phyloP scores from a whole-genome alignment of 2,329 filamentous ascomycete genomes.

The Dactylellina leptospora region DNA sequence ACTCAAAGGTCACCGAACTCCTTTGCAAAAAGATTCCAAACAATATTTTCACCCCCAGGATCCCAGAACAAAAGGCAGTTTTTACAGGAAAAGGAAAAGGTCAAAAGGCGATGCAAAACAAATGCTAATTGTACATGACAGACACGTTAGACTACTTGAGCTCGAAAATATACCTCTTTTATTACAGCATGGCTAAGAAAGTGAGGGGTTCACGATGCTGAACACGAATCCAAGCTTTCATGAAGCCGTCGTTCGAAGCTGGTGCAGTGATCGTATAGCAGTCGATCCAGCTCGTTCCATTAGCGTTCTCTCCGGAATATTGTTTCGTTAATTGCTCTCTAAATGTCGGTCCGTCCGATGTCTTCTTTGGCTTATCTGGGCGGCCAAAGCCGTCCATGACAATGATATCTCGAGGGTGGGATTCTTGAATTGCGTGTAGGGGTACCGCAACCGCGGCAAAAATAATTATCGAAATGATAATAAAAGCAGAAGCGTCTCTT shows the following conservation, averaged over 20 bases:
- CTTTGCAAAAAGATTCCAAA: too few relatives aligned
- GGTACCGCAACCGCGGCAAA: slow-evolving; percentile 36
- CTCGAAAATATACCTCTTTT: too few relatives aligned
- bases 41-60: too few relatives aligned
- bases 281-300: slow-evolving; percentile 37
- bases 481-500: slow-evolving; percentile 34
- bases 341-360: slow-evolving; percentile 22
- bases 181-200: slow-evolving; percentile 45
- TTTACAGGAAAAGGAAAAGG: too few relatives aligned
- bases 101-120: too few relatives aligned
- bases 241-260: slow-evolving; percentile 26
- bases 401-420: slow-evolving; percentile 7
- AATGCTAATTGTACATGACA: too few relatives aligned
- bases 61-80: too few relatives aligned
- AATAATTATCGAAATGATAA: slow-evolving; percentile 28
- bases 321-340: slow-evolving; percentile 29
- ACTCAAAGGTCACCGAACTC: too few relatives aligned
- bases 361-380: not conserved
- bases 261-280: slow-evolving; percentile 19
- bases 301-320: slow-evolving; percentile 24
- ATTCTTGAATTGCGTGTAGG: slow-evolving; percentile 27
- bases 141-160: too few relatives aligned
- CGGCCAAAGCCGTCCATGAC: slow-evolving; percentile 32
- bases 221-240: slow-evolving; percentile 22
- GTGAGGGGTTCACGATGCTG: slow-evolving; percentile 32